Percentiles rank a stretch among this genome's conserved stretches.
phyloP scores from a whole-genome alignment of 2,329 filamentous ascomycete genomes.

The Aspergillus ruber region DNA sequence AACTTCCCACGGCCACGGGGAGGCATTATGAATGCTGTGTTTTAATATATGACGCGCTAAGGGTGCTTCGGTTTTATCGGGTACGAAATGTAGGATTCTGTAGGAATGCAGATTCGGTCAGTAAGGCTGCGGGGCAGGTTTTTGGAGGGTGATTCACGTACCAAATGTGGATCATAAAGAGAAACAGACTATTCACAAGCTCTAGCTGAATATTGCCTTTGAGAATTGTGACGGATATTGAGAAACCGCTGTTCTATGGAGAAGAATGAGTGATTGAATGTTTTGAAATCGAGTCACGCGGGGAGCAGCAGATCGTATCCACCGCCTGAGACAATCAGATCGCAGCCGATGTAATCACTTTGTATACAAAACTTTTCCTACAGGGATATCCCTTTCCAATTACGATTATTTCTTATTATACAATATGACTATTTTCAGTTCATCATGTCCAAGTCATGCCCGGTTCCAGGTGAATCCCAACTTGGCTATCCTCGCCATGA shows the following conservation, averaged over 20 bases:
- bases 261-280: not conserved
- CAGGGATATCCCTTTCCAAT: not conserved
- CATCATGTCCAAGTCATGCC: conserved; percentile 17
- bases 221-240: too few species aligned
- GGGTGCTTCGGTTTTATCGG: not conserved
- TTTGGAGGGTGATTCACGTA: not conserved
- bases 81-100: not conserved
- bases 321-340: not conserved
- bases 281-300: conserved; percentile 3
- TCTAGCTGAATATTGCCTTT: too few species aligned
- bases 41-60: not conserved
- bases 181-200: too few species aligned
- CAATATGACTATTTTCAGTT: not conserved
- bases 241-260: not conserved
- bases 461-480: conserved; percentile 30
- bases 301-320: not conserved
- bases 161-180: not conserved
- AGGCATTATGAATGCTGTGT: conserved; percentile 28
- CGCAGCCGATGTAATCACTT: not conserved
- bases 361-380: not conserved
- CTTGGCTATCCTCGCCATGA: conserved; percentile 35
- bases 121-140: not conserved
- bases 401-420: not conserved
- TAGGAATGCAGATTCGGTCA: not conserved
- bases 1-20: conserved; percentile 82